phyloP scores from a whole-genome alignment of 2,329 filamentous ascomycete species.

The Hypoxylon sp. region DNA sequence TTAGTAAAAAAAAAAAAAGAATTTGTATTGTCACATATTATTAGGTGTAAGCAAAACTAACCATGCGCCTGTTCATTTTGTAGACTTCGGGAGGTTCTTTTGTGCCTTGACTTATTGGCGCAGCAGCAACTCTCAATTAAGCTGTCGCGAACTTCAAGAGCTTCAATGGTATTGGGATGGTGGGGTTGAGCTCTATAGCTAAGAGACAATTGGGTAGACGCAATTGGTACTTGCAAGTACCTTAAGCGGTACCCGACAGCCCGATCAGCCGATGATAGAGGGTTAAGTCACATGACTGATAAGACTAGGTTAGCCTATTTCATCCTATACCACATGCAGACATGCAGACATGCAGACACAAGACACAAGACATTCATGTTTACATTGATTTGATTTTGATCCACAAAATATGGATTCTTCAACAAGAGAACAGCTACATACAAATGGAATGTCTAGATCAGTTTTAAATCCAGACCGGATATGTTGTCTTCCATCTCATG shows the following conservation, averaged over 20 bases:
- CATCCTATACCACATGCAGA: neutral
- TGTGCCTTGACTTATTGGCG: conserved; percentile 2
- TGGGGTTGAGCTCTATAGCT: conserved; percentile 21
- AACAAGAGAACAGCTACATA: neutral
- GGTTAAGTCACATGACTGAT: conserved; percentile 40
- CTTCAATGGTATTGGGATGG: conserved; percentile 11
- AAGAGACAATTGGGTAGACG: neutral
- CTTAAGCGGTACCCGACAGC: conserved; percentile 3
- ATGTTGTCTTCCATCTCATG: neutral
- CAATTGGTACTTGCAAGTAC: neutral
- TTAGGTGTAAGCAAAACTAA: conserved; percentile 37
- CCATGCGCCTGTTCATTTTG: conserved; percentile 57
- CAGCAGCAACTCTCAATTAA: conserved; percentile 12
- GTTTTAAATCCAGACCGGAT: neutral
- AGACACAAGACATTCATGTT: neutral
- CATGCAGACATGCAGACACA: neutral
- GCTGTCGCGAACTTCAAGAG: conserved; percentile 23
- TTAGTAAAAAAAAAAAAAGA: conserved; percentile 29
- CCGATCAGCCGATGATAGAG: conserved; percentile 4
- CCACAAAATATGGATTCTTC: neutral
- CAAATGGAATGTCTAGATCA: neutral
- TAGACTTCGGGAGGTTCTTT: neutral
- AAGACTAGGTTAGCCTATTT: conserved; percentile 18
- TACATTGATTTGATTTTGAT: neutral
- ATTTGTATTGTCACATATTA: neutral